These are phyloP conservation scores for Leptographium procerum DNA, from an alignment of 2,329 filamentous ascomycete species.

Conservation along the genomic window DNA sequence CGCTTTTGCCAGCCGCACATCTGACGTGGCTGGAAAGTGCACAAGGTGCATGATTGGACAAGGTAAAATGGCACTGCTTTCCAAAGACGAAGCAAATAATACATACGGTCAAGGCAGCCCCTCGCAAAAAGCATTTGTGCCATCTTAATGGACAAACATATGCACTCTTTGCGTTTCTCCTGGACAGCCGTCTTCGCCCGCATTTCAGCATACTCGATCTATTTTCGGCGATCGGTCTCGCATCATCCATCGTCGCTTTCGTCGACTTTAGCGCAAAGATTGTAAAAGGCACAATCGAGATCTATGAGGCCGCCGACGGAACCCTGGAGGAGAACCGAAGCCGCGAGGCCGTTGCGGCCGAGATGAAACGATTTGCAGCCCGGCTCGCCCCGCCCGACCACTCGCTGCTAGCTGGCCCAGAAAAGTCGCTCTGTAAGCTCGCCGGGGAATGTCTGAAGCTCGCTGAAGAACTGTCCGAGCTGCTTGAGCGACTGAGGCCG, in stretches of 20 bases:
- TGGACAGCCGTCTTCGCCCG: too few species aligned
- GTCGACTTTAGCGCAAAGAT: not conserved
- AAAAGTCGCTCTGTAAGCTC: not conserved
- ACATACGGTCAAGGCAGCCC: too few species aligned
- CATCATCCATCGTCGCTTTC: not conserved
- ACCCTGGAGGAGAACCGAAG: not conserved
- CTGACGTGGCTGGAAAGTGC: too few species aligned
- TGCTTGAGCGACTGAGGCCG: slow-evolving; percentile 9
- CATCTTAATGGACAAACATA: too few species aligned
- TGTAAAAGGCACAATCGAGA: not conserved
- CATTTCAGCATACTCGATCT: too few species aligned
- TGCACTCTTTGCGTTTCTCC: too few species aligned
- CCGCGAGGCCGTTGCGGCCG: not conserved
- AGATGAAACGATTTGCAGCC: not conserved
- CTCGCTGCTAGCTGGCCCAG: not conserved
- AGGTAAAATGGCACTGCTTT: too few species aligned
- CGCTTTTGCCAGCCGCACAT: too few species aligned
- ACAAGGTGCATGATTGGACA: too few species aligned
- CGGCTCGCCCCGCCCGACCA: not conserved
- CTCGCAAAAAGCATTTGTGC: too few species aligned
- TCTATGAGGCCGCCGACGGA: not conserved
- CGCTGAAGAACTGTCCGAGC: slow-evolving; percentile 1
- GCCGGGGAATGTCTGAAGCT: not conserved
- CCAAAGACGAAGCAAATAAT: too few species aligned
- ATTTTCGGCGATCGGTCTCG: not conserved